A percentile compares a stretch with the other conserved stretches of the same genome.
Conservation (phyloP, 495 filamentous ascomycete species). For the Acidomyces sp. region DNA sequence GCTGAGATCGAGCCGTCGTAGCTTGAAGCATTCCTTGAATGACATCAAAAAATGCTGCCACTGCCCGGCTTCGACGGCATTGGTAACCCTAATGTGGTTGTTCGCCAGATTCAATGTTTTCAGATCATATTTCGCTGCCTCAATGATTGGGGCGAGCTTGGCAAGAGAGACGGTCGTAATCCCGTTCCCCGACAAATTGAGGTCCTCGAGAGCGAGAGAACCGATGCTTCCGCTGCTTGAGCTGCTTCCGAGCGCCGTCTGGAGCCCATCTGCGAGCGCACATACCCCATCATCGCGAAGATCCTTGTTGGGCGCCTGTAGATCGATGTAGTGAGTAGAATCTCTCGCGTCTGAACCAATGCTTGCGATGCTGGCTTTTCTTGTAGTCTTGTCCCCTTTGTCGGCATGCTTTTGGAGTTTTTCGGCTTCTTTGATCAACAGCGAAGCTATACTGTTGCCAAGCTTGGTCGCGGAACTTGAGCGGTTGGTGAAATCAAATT, state of each 20-base stretch:
- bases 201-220: conserved; percentile 32
- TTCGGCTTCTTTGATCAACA: conserved; percentile 29
- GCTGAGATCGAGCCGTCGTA: conserved; percentile 36
- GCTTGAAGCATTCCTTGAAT: conserved; percentile 33
- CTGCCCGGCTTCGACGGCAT: conserved; percentile 25
- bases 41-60: conserved; percentile 36
- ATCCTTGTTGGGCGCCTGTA: conserved; percentile 33
- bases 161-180: conserved; percentile 31
- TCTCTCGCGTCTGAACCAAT: conserved; percentile 4
- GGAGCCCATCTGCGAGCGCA: conserved; percentile 32
- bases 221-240: conserved; percentile 25
- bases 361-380: conserved; percentile 10
- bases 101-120: conserved; percentile 36
- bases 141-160: conserved; percentile 31
- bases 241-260: conserved; percentile 27
- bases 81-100: conserved; percentile 33
- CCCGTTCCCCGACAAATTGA: conserved; percentile 33
- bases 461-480: conserved; percentile 29
- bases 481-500: conserved; percentile 21
- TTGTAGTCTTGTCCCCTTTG: conserved; percentile 2
- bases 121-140: conserved; percentile 30
- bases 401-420: conserved; percentile 13
- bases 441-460: conserved; percentile 34
- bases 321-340: conserved; percentile 30
- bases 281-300: conserved; percentile 34